These are phyloP conservation scores for Colletotrichum sojae DNA, from an alignment of 2,329 filamentous ascomycete species.

Conservation along the genomic window DNA sequence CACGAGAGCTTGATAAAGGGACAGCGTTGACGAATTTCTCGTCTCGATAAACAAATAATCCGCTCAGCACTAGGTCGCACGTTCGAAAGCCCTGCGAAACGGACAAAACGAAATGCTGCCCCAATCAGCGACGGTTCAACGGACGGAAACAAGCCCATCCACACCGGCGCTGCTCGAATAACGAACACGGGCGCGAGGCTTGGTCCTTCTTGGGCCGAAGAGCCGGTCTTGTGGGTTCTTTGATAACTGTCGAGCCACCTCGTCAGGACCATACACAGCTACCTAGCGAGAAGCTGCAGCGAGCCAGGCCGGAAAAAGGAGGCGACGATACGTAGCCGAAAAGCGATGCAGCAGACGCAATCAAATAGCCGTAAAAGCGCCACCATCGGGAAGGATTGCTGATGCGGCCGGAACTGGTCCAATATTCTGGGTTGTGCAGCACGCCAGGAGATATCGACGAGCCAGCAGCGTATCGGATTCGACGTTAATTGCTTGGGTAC, in stretches of 20 bases:
- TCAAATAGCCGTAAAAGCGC: conserved; percentile 24
- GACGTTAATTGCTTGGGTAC: not conserved
- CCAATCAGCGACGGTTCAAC: not conserved
- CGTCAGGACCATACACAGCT: not conserved
- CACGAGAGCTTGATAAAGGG: not conserved
- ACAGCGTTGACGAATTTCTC: not conserved
- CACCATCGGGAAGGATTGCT: conserved; percentile 14
- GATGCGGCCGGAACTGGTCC: conserved; percentile 9
- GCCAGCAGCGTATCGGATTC: conserved; percentile 8
- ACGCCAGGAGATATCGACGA: conserved; percentile 17
- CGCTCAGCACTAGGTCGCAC: conserved; percentile 1
- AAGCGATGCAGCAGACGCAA: not conserved
- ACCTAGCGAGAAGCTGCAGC: not conserved
- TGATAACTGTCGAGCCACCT: conserved; percentile 6
- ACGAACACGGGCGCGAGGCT: conserved; percentile 2
- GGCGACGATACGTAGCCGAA: conserved; percentile 18
- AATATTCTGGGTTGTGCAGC: conserved; percentile 21
- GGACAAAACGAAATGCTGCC: not conserved
- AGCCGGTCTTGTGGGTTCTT: conserved; percentile 9
- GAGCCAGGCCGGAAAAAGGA: conserved; percentile 8
- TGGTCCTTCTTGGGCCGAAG: conserved; percentile 12
- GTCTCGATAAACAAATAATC: not conserved
- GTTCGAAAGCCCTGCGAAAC: not conserved
- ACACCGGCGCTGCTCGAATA: not conserved
- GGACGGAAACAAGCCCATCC: not conserved